These are phyloP conservation scores for Paraconiothyrium sp. DNA, from an alignment of 2,329 filamentous ascomycete genomes.

Conservation along the genomic window DNA sequence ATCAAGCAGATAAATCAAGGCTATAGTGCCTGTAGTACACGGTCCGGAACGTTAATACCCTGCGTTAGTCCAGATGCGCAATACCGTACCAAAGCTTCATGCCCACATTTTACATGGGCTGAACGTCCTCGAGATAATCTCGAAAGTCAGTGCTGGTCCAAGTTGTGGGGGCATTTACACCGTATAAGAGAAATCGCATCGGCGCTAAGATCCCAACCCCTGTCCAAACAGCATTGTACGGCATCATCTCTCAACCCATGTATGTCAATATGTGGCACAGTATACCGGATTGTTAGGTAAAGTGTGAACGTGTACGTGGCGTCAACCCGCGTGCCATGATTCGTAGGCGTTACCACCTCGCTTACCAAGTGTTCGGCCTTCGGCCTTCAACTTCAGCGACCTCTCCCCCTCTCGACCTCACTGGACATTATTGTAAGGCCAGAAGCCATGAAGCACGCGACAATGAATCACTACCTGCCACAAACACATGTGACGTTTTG, in stretches of 20 bases:
- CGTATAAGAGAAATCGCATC: not conserved
- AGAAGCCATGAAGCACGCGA: slow-evolving; percentile 4
- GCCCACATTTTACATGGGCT: no score
- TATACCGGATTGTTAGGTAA: not conserved
- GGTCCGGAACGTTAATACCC: not conserved
- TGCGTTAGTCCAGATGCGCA: no score
- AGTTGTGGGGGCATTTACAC: not conserved
- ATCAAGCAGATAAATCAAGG: not conserved
- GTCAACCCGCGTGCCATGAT: not conserved
- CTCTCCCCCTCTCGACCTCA: not conserved
- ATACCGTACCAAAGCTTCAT: no score
- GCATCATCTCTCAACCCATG: not conserved
- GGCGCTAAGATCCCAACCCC: not conserved
- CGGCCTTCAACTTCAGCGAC: slow-evolving; percentile 8
- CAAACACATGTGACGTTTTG: not conserved
- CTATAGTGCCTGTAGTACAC: not conserved
- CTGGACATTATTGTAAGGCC: not conserved
- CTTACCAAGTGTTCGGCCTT: slow-evolving; percentile 9
- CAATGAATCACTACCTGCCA: not conserved
- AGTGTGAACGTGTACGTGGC: not conserved
- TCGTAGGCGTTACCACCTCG: not conserved
- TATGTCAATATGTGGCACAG: not conserved
- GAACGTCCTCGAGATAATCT: not conserved
- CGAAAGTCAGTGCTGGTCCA: not conserved
- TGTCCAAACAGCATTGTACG: not conserved